phyloP scores from a whole-genome alignment of 2,329 filamentous ascomycete species.

The Fusarium paranaense region DNA sequence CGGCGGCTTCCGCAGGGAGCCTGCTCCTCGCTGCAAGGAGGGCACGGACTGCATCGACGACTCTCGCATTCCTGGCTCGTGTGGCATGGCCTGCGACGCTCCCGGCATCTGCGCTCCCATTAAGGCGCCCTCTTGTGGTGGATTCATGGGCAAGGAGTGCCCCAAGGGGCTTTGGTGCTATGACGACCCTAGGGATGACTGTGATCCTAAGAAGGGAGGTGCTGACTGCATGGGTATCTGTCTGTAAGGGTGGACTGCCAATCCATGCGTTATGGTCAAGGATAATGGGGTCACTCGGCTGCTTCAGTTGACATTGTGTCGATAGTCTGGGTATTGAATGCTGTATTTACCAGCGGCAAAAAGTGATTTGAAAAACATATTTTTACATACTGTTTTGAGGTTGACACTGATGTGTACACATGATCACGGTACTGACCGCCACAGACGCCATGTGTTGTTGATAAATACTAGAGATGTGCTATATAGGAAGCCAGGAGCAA shows the following conservation, averaged over 20 bases:
- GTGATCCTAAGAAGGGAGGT: conserved; percentile 45
- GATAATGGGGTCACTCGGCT: not conserved
- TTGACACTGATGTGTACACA: not conserved
- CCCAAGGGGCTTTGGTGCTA: conserved; percentile 46
- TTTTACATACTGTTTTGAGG: not conserved
- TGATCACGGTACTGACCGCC: not conserved
- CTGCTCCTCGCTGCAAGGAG: conserved; percentile 40
- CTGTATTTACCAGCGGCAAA: not conserved
- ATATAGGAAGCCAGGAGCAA: not conserved
- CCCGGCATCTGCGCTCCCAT: conserved; percentile 50
- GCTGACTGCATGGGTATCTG: conserved; percentile 49
- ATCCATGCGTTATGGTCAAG: not conserved
- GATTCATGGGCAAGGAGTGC: conserved; percentile 43
- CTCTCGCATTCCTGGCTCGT: conserved; percentile 43
- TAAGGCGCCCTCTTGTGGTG: conserved; percentile 37
- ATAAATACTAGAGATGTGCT: not conserved
- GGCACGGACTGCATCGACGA: conserved; percentile 48
- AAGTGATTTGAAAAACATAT: not conserved
- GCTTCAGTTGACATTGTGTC: not conserved
- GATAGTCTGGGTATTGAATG: not conserved
- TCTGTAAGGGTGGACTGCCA: conserved; percentile 27
- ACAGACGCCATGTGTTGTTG: not conserved
- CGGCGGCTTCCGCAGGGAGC: conserved; percentile 45
- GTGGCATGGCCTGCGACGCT: conserved; percentile 51
- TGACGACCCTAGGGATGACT: conserved; percentile 43